Conservation (phyloP, 345 rosid species). For the Arabidopsis thaliana region TAIR10.1 NC_003076.8:15802001-15802500, state of each 20-base stretch:
- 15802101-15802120: constrained; percentile 73
- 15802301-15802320: neutral
- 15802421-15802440: too few relatives aligned
- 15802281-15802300: neutral
- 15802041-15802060: too few relatives aligned
- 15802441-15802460: too few relatives aligned
- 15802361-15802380: neutral
- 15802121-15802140: constrained; percentile 62
- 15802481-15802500: constrained; percentile 51
- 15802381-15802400: too few relatives aligned
- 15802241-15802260: constrained; percentile 76
- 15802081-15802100: constrained; percentile 75
- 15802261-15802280: constrained; percentile 23
- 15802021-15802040: too few relatives aligned
- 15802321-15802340: neutral
- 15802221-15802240: constrained; percentile 63
- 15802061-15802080: constrained; percentile 48
- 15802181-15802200: constrained; percentile 50
- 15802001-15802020: too few relatives aligned
- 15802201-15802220: constrained; percentile 76
- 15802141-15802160: constrained; percentile 95
- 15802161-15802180: constrained; percentile 81
- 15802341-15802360: neutral
- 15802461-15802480: constrained; percentile 51
- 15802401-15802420: too few relatives aligned